Evolutionary conservation across 176 grass and related monocot species (phyloP).

Genomic region (Poa annua): DNA sequence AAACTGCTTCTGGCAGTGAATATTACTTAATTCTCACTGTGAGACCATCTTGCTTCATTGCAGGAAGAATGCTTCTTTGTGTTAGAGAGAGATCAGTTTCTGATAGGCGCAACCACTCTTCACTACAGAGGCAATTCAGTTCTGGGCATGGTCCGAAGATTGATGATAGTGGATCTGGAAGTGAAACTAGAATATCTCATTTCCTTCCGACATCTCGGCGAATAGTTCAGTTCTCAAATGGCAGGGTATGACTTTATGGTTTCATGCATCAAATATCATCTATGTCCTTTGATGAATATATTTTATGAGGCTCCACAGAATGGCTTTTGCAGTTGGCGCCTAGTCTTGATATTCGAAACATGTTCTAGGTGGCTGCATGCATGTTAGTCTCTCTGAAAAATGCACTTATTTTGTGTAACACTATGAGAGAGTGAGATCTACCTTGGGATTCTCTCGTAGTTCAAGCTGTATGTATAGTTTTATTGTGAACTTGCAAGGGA

Average conservation of each 20-base stretch:
- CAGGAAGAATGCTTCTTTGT: slow-evolving; percentile 94
- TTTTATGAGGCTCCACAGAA: neutral
- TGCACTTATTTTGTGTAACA: neutral
- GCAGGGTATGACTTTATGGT: slow-evolving; percentile 56
- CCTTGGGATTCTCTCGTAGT: neutral
- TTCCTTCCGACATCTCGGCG: slow-evolving; percentile 87
- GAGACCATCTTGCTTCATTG: slow-evolving; percentile 12
- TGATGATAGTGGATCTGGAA: slow-evolving; percentile 58
- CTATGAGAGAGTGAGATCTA: neutral
- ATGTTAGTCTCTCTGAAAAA: slow-evolving; percentile 6
- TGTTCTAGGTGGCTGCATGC: neutral
- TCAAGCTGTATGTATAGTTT: neutral
- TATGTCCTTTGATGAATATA: slow-evolving; percentile 8
- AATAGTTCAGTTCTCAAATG: slow-evolving; percentile 97
- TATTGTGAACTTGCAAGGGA: neutral
- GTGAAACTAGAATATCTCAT: slow-evolving; percentile 81
- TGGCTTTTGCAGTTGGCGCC: neutral
- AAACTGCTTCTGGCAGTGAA: slow-evolving; percentile 19
- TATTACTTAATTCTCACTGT: neutral
- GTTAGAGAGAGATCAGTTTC: slow-evolving; percentile 79
- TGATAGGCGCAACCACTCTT: slow-evolving; percentile 70
- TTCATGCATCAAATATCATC: slow-evolving; percentile 20
- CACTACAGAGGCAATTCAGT: slow-evolving; percentile 91
- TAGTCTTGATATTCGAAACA: slow-evolving; percentile 15
- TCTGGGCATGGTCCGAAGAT: slow-evolving; percentile 68